Base-by-base conservation (phyloP, 2,329 filamentous ascomycete genomes). In the Xylariaceae sp. region DNA sequence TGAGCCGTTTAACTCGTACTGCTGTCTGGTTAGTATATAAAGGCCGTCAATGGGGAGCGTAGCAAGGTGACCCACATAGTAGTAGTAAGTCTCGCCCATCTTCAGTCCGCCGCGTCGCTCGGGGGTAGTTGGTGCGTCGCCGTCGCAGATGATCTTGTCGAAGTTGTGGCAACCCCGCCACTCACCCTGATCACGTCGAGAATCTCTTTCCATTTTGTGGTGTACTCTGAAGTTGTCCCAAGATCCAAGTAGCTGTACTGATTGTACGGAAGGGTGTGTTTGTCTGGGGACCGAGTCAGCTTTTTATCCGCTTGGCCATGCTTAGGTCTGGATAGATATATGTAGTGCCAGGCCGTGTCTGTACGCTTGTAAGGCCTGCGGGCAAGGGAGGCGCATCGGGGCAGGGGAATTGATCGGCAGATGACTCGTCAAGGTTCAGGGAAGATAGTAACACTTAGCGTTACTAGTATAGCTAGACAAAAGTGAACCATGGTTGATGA, bases 61-160 rank as follows among this genome's bases (percentile, higher is more conserved):
- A 8, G 8, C 34, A 37, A 39, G 48, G 17, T 52, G 50, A 81
- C 89, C 76, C 78, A 95, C 91, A 76, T 94, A 97, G 79, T 96
- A 97, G 82, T 93, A 97, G 75, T 97, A 97, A 13, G 88, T 94
- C 61, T 88, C 86, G 50, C 92, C 92, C 89, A 96, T 96, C 74
- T 88, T 94, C 64, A 97, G 81, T 55, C 89, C 92, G 59, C 92
- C 92, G 66, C 84, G 83, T 67, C 90, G 84, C 67, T 83, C 84
- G 39, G 79, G 76, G 23, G 73, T 74, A 55, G 76, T 79, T 66
- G 78, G 74, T 53, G 78, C 72, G 61, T 87, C 81, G 59, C 91
- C 90, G 74, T 95, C 90, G 68, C 87, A 91, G 67, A 90, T 86
- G 70, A 95, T 94, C 73, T 94, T 86, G 63, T 88, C 85, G 75